phyloP scores from a whole-genome alignment of 257 asterid genomes.

The Thymus quinquecostatus region DNA sequence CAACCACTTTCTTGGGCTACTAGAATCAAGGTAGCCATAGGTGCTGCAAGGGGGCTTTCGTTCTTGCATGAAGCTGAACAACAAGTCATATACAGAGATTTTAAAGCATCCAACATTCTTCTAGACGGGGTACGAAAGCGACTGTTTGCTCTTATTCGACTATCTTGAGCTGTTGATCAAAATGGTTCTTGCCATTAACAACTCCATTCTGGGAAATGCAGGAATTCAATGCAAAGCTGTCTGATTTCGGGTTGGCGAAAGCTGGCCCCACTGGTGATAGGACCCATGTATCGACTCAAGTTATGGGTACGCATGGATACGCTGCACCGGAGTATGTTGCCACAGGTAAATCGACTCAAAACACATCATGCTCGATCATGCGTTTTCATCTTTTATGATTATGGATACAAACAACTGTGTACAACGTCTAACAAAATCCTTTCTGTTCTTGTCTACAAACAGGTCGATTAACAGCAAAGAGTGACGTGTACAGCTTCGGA shows the following conservation, averaged over 20 bases:
- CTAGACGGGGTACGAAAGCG: slow-evolving; percentile 67
- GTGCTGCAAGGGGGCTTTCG: slow-evolving; percentile 91
- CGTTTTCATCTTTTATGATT: background rate
- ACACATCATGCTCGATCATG: background rate
- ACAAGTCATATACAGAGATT: slow-evolving; percentile 86
- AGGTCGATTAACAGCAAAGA: slow-evolving; percentile 35
- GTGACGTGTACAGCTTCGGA: slow-evolving; percentile 41
- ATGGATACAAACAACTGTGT: too few species aligned
- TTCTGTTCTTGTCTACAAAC: slow-evolving; percentile 3
- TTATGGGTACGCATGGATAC: slow-evolving; percentile 91
- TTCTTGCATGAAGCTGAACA: slow-evolving; percentile 88
- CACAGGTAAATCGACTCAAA: slow-evolving; percentile 53
- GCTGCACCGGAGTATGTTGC: slow-evolving; percentile 98
- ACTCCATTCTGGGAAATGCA: slow-evolving; percentile 35
- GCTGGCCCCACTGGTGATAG: slow-evolving; percentile 95
- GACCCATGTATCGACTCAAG: slow-evolving; percentile 91
- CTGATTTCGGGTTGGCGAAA: slow-evolving; percentile 93
- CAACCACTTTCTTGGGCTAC: slow-evolving; percentile 88
- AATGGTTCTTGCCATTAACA: background rate
- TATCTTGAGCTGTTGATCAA: background rate
- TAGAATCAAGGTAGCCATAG: slow-evolving; percentile 87
- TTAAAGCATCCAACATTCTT: slow-evolving; percentile 90
- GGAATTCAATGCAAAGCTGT: slow-evolving; percentile 89
- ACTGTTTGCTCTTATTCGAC: slow-evolving; percentile 9
- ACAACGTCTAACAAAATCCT: background rate